Evolutionary conservation across 2,329 filamentous ascomycete genomes (phyloP).

Genomic region (Raffaelea ambrosiae): DNA sequence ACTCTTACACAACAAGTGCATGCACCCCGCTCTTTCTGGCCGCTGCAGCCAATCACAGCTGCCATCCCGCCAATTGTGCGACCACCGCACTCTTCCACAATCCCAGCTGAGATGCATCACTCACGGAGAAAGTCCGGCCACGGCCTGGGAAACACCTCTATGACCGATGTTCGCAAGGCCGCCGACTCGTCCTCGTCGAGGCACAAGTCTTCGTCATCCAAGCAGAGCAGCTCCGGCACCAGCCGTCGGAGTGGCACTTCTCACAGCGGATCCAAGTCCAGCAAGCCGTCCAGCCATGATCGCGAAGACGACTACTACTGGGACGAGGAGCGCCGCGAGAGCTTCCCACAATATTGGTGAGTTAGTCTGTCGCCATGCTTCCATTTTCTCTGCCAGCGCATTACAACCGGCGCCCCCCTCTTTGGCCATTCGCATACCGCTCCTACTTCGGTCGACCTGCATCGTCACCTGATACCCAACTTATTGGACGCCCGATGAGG

Average conservation of each 20-base stretch:
- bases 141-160: conserved; percentile 41
- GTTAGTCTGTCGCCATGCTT: conserved; percentile 20
- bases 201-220: conserved; percentile 23
- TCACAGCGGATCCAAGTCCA: conserved; percentile 33
- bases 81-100: conserved; percentile 8
- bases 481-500: conserved; percentile 12
- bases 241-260: conserved; percentile 15
- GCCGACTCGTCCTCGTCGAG: conserved; percentile 26
- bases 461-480: conserved; percentile 23
- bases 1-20: neutral
- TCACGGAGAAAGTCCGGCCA: conserved; percentile 49
- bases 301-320: conserved; percentile 38
- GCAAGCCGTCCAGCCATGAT: conserved; percentile 35
- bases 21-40: too few species aligned
- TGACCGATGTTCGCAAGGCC: conserved; percentile 46
- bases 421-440: conserved; percentile 6
- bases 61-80: conserved; percentile 5
- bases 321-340: conserved; percentile 51
- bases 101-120: conserved; percentile 40
- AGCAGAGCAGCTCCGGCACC: conserved; percentile 33
- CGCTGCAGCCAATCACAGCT: neutral
- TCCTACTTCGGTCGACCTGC: conserved; percentile 18
- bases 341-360: conserved; percentile 58
- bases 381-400: conserved; percentile 15
- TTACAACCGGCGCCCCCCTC: too few species aligned